phyloP scores from a whole-genome alignment of 177 flowering plant genomes.

The Vitis hybrid region DNA sequence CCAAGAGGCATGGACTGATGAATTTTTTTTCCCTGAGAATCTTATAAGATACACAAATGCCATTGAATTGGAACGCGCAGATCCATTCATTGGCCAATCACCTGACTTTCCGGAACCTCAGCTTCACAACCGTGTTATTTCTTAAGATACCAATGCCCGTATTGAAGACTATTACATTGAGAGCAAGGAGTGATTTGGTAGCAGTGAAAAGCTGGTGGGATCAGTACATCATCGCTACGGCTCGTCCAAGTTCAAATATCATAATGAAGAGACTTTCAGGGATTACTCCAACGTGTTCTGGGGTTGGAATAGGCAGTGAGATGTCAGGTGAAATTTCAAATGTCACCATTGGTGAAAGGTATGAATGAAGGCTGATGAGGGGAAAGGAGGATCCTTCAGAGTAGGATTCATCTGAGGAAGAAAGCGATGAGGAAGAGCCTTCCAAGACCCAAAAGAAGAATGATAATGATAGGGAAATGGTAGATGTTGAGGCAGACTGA shows the following conservation, averaged over 20 bases:
- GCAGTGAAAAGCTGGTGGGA: constrained; percentile 99
- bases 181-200: constrained; percentile 94
- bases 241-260: constrained; percentile 85
- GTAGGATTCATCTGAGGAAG: no score
- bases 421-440: no score
- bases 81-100: constrained; percentile 28
- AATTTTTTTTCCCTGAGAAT: constrained; percentile 31
- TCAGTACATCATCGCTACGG: constrained; percentile 77
- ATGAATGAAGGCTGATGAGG: constrained; percentile 80
- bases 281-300: constrained; percentile 96
- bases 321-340: constrained; percentile 95
- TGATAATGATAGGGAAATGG: no score
- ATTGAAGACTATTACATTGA: constrained; percentile 95
- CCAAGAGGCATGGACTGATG: constrained; percentile 35
- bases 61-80: constrained; percentile 21
- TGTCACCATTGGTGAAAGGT: constrained; percentile 54
- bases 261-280: constrained; percentile 79
- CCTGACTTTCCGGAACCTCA: constrained; percentile 26
- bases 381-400: constrained; percentile 72
- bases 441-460: no score
- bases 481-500: no score
- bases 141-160: constrained; percentile 55
- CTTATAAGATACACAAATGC: constrained; percentile 22
- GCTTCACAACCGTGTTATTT: constrained; percentile 26
- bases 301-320: constrained; percentile 96